Base-by-base conservation (phyloP, 345 rosid genomes). In the Salix suchowensis region DNA sequence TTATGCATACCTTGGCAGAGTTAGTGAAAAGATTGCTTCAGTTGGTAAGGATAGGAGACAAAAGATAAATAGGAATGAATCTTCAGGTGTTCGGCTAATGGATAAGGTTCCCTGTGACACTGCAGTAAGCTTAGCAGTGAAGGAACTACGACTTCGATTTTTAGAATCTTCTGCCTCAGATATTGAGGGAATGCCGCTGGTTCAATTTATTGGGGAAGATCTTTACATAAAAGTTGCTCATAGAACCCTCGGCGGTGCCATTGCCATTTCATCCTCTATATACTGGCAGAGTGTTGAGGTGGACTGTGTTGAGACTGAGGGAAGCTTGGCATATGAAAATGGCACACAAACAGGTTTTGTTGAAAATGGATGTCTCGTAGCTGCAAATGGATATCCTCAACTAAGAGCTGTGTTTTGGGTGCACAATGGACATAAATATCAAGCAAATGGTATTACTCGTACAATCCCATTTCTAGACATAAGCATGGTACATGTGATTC, bases 31-130 rank as follows among this genome's bases (percentile, higher is more conserved):
- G 82, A 90, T 93, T 77, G 89, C 91, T n/a, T 81, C 71, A 67
- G 89, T 86, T 78, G 90, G 97, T 65, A 91, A 88, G 84, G 83
- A 76, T 48, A 91, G 85, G 82, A 88, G 91, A 68, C 65, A 67
- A 70, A 83, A 68, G 76, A 84, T 54, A 71, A 75, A 40, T 50
- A 55, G 39, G 60, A 78, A 78, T 79, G 88, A 76, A 67, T 81
- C 84, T 80, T 82, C 78, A 67, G 74, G 84, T 72, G 87, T 80
- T 80, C 87, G 82, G 78, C 84, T 96, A 81, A 80, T 91, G 89
- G 99, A 96, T 81, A 92, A 84, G 84, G 98, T 91, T 88, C 99
- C 99, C 67, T 84, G 94, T 81, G 99, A 96, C 83, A 92, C 97
- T 83, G 97, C 99, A 52, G 95, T 87, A 67, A 91, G 89, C 82